Base-by-base conservation (phyloP, 331 rosid genomes). In the Saraca asoca region DNA sequence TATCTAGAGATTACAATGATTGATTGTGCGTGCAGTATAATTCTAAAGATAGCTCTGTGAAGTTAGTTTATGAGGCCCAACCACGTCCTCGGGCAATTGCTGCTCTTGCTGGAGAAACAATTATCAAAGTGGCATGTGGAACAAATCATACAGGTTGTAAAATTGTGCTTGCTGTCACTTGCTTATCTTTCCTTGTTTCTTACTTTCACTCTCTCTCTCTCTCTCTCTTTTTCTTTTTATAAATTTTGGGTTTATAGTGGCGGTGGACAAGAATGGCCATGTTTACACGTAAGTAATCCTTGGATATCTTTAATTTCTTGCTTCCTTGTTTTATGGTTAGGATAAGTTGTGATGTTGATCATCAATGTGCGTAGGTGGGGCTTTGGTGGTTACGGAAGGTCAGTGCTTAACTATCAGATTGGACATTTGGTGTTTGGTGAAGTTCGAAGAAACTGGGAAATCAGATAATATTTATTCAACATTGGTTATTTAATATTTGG, bases 361-460 rank as follows among this genome's bases (percentile, higher is more conserved):
- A 13, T 72, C 35, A 55, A 67, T 42, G 5, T 75, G 31, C 70
- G 42, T 76, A 94, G 99, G 91, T 94, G 99, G 99, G 99, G 99
- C 62, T 88, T 78, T 77, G 97, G 97, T 61, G 97, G 99, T 69
- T 90, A 94, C 62, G 99, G 97, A 88, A 94, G 97, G 99, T 94
- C 20, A 13, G 95, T 82, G 59, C 76, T 54, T 55, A 5, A 54
- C 54, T 73, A 17, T 69, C 66, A 24, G 31, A 24, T 24, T 24
- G 31, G 31, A 1, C 31, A 24, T 1, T 24, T 24, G 31, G 3
- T 24, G 31, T 24, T 24, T 24, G 1, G 3, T 24, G 31, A 24
- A 24, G 31, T 24, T 24, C 31, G 3, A 24, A 24, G 31, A 24
- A 24, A 24, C 31, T 24, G 31, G 2, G 3, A 24, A 24, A 24